phyloP scores from a whole-genome alignment of 768 basidiomycete species.

The Russula lepida region DNA sequence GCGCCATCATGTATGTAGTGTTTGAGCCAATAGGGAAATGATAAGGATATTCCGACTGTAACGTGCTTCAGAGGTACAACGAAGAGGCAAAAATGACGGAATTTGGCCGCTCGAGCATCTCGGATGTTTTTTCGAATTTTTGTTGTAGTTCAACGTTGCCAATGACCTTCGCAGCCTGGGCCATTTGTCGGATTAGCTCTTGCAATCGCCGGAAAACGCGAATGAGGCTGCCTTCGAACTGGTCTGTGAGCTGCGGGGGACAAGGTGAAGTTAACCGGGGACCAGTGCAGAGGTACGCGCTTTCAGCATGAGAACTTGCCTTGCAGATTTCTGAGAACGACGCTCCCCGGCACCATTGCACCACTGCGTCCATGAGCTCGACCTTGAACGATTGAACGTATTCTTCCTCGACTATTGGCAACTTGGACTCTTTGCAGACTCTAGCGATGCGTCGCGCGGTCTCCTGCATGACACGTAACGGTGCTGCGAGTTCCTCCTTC shows the following conservation, averaged over 20 bases:
- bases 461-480: constrained; percentile 92
- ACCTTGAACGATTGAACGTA: constrained; percentile 97
- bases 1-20: neutral
- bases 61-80: constrained; percentile 50
- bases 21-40: neutral
- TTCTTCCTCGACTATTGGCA: constrained; percentile 83
- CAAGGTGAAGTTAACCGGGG: neutral
- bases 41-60: neutral
- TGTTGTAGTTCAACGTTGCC: constrained; percentile 90
- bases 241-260: constrained; percentile 68
- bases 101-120: constrained; percentile 90
- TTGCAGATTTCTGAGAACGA: constrained; percentile 96
- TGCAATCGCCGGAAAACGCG: constrained; percentile 92
- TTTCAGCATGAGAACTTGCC: constrained; percentile 35
- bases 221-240: constrained; percentile 95
- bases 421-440: constrained; percentile 88
- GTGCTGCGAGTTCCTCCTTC: constrained; percentile 89
- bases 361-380: constrained; percentile 95
- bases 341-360: constrained; percentile 97
- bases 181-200: constrained; percentile 94
- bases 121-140: constrained; percentile 86
- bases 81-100: constrained; percentile 90
- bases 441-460: constrained; percentile 93
- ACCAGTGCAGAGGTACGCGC: neutral
- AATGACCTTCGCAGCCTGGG: constrained; percentile 89